These are phyloP conservation scores for Fusarium sp. DNA, from an alignment of 2,329 filamentous ascomycete genomes.

Conservation along the genomic window DNA sequence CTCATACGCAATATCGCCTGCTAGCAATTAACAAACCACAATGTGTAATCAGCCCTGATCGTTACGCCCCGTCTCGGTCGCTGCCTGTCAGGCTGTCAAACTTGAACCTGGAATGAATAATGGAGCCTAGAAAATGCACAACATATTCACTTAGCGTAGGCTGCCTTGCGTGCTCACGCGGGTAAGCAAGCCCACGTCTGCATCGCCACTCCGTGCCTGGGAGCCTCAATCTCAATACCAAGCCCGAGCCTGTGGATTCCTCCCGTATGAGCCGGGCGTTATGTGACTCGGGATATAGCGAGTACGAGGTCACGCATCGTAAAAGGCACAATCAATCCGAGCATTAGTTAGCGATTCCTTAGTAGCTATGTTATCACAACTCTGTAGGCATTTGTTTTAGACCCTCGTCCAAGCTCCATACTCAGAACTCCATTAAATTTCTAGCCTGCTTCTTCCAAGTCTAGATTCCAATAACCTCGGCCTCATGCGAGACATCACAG, in stretches of 20 bases:
- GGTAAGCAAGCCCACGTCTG: constrained; percentile 6
- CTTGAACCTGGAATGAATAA: constrained; percentile 5
- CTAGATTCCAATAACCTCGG: constrained; percentile 6
- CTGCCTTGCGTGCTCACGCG: constrained; percentile 19
- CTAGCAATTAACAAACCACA: constrained; percentile 10
- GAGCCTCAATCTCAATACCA: constrained; percentile 14
- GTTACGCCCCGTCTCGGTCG: constrained; percentile 8
- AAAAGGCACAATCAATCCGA: background rate
- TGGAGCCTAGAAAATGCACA: constrained; percentile 16
- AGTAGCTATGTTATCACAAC: constrained; percentile 8
- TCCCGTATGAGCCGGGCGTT: constrained; percentile 32
- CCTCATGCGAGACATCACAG: constrained; percentile 20
- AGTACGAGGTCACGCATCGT: constrained; percentile 8
- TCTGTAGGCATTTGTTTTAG: constrained; percentile 14
- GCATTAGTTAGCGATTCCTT: background rate
- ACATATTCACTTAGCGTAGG: background rate
- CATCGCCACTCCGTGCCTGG: constrained; percentile 28
- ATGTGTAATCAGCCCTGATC: constrained; percentile 6
- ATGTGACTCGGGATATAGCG: constrained; percentile 10
- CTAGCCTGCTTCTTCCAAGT: constrained; percentile 23
- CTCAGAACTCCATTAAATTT: constrained; percentile 21
- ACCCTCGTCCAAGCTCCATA: constrained; percentile 3
- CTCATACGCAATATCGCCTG: constrained; percentile 6
- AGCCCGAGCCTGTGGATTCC: constrained; percentile 22
- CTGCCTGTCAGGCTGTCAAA: constrained; percentile 14